Evolutionary conservation across 2,329 filamentous ascomycete genomes (phyloP).

Genomic region (Ceratocystiopsis sp.): DNA sequence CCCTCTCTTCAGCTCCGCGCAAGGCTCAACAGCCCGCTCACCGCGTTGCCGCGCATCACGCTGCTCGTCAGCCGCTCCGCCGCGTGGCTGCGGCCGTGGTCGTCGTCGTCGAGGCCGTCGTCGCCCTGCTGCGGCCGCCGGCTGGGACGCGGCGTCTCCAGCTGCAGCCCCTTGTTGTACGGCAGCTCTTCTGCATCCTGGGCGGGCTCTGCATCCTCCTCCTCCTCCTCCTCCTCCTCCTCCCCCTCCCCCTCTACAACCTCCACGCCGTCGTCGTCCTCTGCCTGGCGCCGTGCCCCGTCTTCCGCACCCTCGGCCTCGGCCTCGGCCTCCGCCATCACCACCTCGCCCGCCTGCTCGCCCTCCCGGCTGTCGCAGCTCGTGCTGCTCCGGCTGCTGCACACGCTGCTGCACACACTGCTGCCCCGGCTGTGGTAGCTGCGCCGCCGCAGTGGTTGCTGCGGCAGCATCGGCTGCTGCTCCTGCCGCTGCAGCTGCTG

Average conservation of each 20-base stretch:
- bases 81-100: slow-evolving; percentile 3
- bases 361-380: neutral
- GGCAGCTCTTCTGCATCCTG: neutral
- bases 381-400: neutral
- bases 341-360: neutral
- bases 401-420: neutral
- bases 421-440: neutral
- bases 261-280: neutral
- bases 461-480: neutral
- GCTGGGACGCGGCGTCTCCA: slow-evolving; percentile 4
- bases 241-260: neutral
- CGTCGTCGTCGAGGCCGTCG: slow-evolving; percentile 4
- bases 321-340: neutral
- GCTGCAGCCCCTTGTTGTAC: slow-evolving; percentile 1
- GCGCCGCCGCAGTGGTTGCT: neutral
- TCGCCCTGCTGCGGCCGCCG: neutral
- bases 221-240: neutral
- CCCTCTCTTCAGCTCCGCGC: slow-evolving; percentile 13
- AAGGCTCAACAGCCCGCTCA: slow-evolving; percentile 29
- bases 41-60: slow-evolving; percentile 30
- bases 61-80: slow-evolving; percentile 24
- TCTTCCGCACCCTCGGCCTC: slow-evolving; percentile 8
- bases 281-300: neutral
- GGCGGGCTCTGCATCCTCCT: neutral
- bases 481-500: slow-evolving; percentile 2